Evolutionary conservation across 1,284 basidiomycete species (phyloP), one percentile per base, ranked within the genome.

Genomic region (Marasmius fiardii): DNA sequence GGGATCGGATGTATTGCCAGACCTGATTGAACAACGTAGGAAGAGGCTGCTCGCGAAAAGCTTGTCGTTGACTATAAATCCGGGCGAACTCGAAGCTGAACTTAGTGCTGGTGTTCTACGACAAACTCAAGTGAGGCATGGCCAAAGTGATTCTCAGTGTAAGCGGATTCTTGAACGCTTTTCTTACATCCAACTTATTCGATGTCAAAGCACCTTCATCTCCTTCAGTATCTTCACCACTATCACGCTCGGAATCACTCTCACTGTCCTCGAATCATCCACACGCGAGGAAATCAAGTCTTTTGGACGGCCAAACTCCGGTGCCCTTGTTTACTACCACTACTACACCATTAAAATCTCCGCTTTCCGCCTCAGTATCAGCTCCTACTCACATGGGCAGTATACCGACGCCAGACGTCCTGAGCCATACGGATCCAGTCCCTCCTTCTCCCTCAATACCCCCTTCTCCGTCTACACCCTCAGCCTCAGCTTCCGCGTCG

Each of bases 261-360:
- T 72, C 77, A 11, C 69, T 87, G 0, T 76, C 82, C 1, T 71
- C 80, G 2, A 77, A 82, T 39, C 90, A 92, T 63, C 89, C 90
- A 0, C 89, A 92, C 61, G 89, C 86, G 0, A 82, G 90, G 39
- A 92, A 92, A 67, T 75, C 82, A 24, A 91, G 87, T 16, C 68
- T 89, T 3, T 56, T 83, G 14, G 86, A 88, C 60, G 80, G 78
- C 2, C 77, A 81, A 45, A 64, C 79, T 4, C 73, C 78, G 37
- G 60, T 79, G 12, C 71, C 31, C 20, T 16, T 26, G n/a, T 31
- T 31, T 18, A 31, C 47, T 33, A 49, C 47, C 14, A 23, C 44
- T 45, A 21, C 44, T 20, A 69, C 12, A 60, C 67, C 23, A 65
- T 63, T 24, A 14, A 49, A 45, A 20, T 14, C 35, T 37, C 41